These are phyloP conservation scores for Jacaranda copaia DNA, from an alignment of 257 asterid species.

Conservation along the genomic window DNA sequence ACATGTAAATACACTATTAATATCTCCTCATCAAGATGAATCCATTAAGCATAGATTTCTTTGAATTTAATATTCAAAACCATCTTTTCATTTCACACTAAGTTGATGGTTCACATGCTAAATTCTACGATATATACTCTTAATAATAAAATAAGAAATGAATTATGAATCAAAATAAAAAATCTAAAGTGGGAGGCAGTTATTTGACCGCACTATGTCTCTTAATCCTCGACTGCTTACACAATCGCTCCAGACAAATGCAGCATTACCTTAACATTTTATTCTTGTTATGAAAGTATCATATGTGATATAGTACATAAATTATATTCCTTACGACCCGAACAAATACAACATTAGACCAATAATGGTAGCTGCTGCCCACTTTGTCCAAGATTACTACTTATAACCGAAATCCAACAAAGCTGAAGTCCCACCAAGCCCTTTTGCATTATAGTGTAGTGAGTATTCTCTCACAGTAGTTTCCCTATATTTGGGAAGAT, in stretches of 20 bases:
- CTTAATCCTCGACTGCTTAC: too few relatives aligned
- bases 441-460: slow-evolving; percentile 48
- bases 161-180: too few relatives aligned
- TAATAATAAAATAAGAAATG: too few relatives aligned
- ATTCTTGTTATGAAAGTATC: not conserved
- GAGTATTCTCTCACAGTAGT: slow-evolving; percentile 60
- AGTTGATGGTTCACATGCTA: too few relatives aligned
- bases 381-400: not conserved
- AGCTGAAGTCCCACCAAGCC: slow-evolving; percentile 57
- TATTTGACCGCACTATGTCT: too few relatives aligned
- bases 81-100: too few relatives aligned
- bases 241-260: not conserved
- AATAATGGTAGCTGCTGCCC: not conserved
- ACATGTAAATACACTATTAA: too few relatives aligned
- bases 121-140: too few relatives aligned
- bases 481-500: slow-evolving; percentile 53
- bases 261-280: not conserved
- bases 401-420: slow-evolving; percentile 48
- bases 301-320: not conserved
- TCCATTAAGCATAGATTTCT: too few relatives aligned
- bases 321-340: not conserved
- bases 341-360: not conserved
- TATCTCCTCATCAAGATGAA: too few relatives aligned
- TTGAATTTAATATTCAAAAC: too few relatives aligned
- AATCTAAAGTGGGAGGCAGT: too few relatives aligned